Percentiles rank a stretch among this genome's conserved stretches.
Conservation (phyloP, 306 rosid genomes). For the Cucumis hystrix region DNA sequence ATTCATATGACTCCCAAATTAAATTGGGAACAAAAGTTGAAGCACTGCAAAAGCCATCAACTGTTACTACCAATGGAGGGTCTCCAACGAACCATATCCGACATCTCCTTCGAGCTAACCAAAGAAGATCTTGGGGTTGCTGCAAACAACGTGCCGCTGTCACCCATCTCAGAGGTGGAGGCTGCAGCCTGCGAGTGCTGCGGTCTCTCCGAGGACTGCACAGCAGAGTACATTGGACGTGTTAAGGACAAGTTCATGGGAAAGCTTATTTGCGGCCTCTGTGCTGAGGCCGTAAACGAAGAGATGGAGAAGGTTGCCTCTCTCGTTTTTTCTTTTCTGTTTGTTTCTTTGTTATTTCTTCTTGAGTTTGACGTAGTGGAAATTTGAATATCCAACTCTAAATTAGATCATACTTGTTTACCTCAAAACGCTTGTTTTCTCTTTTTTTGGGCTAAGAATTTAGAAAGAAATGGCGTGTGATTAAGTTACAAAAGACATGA, state of each 20-base stretch:
- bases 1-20: neutral
- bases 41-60: neutral
- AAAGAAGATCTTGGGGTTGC: conserved; percentile 1
- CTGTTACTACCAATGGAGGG: conserved; percentile 3
- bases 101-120: conserved; percentile 17
- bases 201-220: conserved; percentile 50
- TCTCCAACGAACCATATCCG: conserved; percentile 35
- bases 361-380: no score
- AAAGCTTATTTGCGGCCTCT: conserved; percentile 40
- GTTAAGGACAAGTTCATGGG: conserved; percentile 29
- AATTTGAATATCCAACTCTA: no score
- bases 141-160: neutral
- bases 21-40: neutral
- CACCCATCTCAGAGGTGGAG: conserved; percentile 16
- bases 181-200: conserved; percentile 57
- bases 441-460: no score
- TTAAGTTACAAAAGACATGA: no score
- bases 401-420: no score
- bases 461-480: no score
- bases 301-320: conserved; percentile 25
- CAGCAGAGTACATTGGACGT: conserved; percentile 22
- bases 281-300: conserved; percentile 42
- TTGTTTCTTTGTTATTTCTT: neutral
- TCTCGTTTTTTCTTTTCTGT: no score
- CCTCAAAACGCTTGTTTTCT: no score